These are phyloP conservation scores for Metschnikowia lunata DNA, from an alignment of 805 yeast genomes.

Conservation along the genomic window DNA sequence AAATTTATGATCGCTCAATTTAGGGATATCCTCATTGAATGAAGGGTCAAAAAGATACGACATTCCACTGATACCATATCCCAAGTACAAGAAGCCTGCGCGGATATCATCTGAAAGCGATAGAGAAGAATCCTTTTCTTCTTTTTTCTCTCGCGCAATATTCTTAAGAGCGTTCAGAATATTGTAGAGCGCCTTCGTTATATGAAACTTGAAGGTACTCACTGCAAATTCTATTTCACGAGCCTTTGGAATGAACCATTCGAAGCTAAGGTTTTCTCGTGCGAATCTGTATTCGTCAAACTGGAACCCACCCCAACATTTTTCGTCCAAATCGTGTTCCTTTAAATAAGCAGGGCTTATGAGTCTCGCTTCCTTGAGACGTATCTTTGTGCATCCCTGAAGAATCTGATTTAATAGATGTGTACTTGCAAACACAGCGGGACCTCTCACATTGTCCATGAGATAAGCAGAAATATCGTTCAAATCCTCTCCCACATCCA, in stretches of 20 bases:
- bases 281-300: conserved; percentile 49
- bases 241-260: conserved; percentile 71
- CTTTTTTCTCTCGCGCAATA: conserved; percentile 9
- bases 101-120: conserved; percentile 49
- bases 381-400: conserved; percentile 57
- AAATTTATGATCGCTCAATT: conserved; percentile 25
- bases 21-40: conserved; percentile 46
- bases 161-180: conserved; percentile 35
- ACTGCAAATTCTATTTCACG: conserved; percentile 59
- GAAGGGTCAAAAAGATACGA: conserved; percentile 73
- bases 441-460: conserved; percentile 54
- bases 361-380: conserved; percentile 52
- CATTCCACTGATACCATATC: conserved; percentile 63
- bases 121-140: conserved; percentile 18
- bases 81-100: conserved; percentile 51
- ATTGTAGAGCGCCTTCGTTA: conserved; percentile 39
- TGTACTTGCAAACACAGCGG: conserved; percentile 56
- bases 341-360: conserved; percentile 43
- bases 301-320: conserved; percentile 75
- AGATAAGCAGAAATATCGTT: conserved; percentile 41
- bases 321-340: conserved; percentile 39
- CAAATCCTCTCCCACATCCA: conserved; percentile 44
- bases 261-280: conserved; percentile 46
- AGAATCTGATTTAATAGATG: conserved; percentile 65
- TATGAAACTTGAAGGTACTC: conserved; percentile 48